Conservation (phyloP, 2,329 filamentous ascomycete species). For the Fusarium pininemorale region DNA sequence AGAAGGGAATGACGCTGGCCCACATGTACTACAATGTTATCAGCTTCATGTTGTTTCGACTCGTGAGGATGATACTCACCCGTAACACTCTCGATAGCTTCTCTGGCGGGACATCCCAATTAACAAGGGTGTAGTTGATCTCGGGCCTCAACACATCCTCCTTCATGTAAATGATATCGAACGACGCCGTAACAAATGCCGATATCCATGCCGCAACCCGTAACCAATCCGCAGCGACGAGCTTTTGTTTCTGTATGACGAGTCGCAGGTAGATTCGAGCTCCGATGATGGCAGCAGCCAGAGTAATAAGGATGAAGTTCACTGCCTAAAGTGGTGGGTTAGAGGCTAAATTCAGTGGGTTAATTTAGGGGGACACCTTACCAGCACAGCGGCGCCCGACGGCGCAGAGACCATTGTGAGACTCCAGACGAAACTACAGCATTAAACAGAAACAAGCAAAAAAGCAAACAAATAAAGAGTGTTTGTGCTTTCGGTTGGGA, state of each 20-base stretch:
- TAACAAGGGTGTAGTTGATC: slow-evolving; percentile 20
- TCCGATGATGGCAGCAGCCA: not conserved
- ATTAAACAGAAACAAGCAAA: not conserved
- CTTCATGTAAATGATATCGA: slow-evolving; percentile 1
- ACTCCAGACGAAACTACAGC: not conserved
- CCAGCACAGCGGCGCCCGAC: slow-evolving; percentile 14
- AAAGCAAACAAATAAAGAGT: not conserved
- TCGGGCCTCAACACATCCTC: slow-evolving; percentile 1
- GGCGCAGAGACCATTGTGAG: slow-evolving; percentile 7
- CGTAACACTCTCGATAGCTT: not conserved
- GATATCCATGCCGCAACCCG: slow-evolving; percentile 15
- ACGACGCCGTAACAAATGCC: not conserved
- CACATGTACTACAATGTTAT: slow-evolving; percentile 12
- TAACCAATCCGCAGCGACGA: slow-evolving; percentile 12
- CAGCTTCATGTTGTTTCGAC: not conserved
- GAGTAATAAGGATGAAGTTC: not conserved
- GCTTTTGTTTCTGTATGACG: slow-evolving; percentile 20
- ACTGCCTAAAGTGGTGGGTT: not conserved
- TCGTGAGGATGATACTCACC: not conserved
- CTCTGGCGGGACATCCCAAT: slow-evolving; percentile 12
- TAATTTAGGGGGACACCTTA: not conserved
- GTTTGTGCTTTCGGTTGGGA: not conserved
- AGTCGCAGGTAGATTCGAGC: slow-evolving; percentile 28
- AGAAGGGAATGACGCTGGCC: slow-evolving; percentile 16
- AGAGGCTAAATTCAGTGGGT: not conserved